Conservation (phyloP, 805 yeast genomes). For the Maudiozyma bulderi region DNA sequence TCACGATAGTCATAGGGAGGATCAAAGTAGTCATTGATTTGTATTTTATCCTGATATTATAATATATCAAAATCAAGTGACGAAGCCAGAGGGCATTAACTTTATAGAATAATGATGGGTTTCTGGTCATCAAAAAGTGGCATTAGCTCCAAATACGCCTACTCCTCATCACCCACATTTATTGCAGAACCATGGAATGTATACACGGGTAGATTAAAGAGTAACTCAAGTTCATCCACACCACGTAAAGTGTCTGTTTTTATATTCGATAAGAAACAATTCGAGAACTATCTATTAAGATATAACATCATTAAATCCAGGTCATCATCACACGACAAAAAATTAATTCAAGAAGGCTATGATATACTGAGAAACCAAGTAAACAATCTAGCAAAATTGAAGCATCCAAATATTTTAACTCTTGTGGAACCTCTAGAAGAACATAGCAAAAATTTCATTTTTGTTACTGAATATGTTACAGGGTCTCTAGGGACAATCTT, state of each 20-base stretch:
- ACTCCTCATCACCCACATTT: slow-evolving; percentile 64
- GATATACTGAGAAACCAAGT: slow-evolving; percentile 61
- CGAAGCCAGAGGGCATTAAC: neutral
- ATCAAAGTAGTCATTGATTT: no score
- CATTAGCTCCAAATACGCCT: slow-evolving; percentile 55
- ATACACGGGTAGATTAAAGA: slow-evolving; percentile 70
- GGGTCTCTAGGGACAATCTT: slow-evolving; percentile 42
- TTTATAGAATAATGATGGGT: slow-evolving; percentile 11
- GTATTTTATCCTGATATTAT: no score
- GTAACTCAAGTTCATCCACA: slow-evolving; percentile 33
- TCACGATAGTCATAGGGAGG: no score
- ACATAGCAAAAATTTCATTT: slow-evolving; percentile 62
- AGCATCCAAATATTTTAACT: slow-evolving; percentile 82
- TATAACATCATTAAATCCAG: slow-evolving; percentile 42
- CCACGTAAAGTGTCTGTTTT: slow-evolving; percentile 62
- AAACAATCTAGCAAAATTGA: slow-evolving; percentile 61
- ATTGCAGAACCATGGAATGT: slow-evolving; percentile 75
- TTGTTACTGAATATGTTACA: slow-evolving; percentile 75
- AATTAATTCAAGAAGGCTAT: slow-evolving; percentile 49
- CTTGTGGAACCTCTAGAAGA: slow-evolving; percentile 87
- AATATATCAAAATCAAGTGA: neutral
- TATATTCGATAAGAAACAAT: slow-evolving; percentile 71
- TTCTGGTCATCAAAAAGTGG: slow-evolving; percentile 38
- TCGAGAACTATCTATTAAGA: slow-evolving; percentile 46
- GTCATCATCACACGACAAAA: slow-evolving; percentile 31